Evolutionary conservation across 164 flowering plant species (phyloP).

Genomic region (Annona cherimola): DNA sequence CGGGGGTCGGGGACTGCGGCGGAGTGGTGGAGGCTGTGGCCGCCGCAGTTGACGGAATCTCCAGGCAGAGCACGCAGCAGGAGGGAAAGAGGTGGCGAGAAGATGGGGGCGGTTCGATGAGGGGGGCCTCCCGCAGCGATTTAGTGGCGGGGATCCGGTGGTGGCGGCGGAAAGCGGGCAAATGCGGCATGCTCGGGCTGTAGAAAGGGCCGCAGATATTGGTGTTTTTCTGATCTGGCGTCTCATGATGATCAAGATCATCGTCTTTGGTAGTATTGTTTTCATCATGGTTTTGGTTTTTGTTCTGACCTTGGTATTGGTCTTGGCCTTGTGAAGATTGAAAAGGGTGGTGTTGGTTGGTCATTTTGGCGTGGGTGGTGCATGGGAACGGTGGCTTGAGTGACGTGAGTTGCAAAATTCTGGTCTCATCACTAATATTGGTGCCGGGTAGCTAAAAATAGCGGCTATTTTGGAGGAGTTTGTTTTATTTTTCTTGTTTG

Average conservation of each 20-base stretch:
- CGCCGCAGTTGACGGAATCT: background rate
- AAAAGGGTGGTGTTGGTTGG: background rate
- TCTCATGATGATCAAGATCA: no score
- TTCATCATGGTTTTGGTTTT: no score
- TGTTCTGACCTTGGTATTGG: no score
- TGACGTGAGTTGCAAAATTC: no score
- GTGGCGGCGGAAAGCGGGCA: background rate
- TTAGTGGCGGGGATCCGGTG: background rate
- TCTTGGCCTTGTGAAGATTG: no score
- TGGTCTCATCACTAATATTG: background rate
- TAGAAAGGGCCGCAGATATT: background rate
- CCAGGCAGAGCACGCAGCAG: no score
- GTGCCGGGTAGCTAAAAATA: background rate
- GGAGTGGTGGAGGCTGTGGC: background rate
- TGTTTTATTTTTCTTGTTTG: background rate
- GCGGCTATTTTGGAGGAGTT: background rate
- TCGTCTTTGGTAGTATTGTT: no score
- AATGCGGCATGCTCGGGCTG: background rate
- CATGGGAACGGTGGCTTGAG: background rate
- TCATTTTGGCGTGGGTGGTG: background rate
- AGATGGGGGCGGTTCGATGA: no score
- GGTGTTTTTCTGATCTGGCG: background rate
- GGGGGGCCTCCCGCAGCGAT: no score
- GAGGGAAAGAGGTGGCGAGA: no score
- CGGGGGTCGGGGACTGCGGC: background rate